These are phyloP conservation scores for Geotrichum bryndzae DNA, from an alignment of 1,139 yeast species.

Conservation along the genomic window DNA sequence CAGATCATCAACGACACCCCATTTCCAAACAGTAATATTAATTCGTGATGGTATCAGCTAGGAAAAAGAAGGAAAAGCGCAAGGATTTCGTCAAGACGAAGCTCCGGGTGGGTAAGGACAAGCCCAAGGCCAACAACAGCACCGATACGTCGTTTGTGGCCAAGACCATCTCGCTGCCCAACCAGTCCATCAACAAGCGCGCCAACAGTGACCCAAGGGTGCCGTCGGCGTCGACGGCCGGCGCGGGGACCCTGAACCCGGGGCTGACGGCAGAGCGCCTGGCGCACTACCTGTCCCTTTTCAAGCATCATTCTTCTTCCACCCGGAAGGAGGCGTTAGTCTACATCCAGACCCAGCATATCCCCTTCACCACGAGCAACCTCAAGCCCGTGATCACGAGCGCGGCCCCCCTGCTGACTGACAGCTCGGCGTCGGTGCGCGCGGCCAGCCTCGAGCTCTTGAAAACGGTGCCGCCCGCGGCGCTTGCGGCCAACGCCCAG, in stretches of 20 bases:
- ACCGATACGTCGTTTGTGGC: conserved; percentile 85
- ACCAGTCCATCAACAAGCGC: conserved; percentile 27
- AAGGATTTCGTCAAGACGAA: conserved; percentile 66
- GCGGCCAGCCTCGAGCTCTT: conserved; percentile 51
- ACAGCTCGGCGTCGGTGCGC: conserved; percentile 60
- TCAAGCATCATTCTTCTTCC: conserved; percentile 69
- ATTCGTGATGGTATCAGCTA: conserved; percentile 30
- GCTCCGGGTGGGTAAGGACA: conserved; percentile 81
- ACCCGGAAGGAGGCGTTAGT: conserved; percentile 70
- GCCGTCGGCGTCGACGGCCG: background rate
- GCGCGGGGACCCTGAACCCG: background rate
- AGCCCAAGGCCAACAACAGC: conserved; percentile 60
- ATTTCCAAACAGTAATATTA: background rate
- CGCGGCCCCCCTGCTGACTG: conserved; percentile 54
- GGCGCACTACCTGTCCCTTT: conserved; percentile 47
- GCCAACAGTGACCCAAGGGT: conserved; percentile 9
- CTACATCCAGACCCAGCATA: conserved; percentile 24
- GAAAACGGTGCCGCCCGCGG: conserved; percentile 35
- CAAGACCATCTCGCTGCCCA: conserved; percentile 39
- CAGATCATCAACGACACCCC: background rate
- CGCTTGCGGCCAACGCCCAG: conserved; percentile 63
- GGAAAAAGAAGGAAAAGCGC: conserved; percentile 60
- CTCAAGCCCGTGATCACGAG: conserved; percentile 55
- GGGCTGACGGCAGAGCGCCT: conserved; percentile 37
- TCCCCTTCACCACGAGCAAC: conserved; percentile 39